Conservation (phyloP, 2,329 filamentous ascomycete species). For the Thelonectria rubi region DNA sequence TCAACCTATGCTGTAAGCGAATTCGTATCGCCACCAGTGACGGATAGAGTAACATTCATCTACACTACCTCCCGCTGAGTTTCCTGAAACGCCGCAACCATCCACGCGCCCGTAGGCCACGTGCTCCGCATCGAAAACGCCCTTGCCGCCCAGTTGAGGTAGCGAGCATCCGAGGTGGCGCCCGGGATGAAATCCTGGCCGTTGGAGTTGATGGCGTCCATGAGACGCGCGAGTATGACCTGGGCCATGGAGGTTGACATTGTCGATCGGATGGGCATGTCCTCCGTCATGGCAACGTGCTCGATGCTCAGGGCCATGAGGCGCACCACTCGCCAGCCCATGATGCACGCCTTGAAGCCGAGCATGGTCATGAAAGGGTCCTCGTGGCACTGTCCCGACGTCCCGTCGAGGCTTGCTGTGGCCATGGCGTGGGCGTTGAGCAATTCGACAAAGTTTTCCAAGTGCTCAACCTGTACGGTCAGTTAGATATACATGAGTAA, state of each 20-base stretch:
- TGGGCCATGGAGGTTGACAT: constrained; percentile 12
- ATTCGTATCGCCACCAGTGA: background rate
- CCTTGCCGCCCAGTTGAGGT: constrained; percentile 18
- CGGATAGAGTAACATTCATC: background rate
- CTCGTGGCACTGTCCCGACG: constrained; percentile 9
- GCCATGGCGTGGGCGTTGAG: constrained; percentile 9
- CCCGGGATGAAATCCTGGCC: constrained; percentile 13
- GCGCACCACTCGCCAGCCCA: constrained; percentile 25
- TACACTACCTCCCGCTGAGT: constrained; percentile 21
- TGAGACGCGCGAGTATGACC: constrained; percentile 13
- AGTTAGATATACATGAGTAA: background rate
- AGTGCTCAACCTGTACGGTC: constrained; percentile 12
- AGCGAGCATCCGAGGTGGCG: constrained; percentile 10
- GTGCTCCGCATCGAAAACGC: constrained; percentile 18
- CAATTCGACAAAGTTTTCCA: constrained; percentile 20
- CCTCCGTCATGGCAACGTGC: constrained; percentile 5
- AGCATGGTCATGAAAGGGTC: constrained; percentile 26
- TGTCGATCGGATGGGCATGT: constrained; percentile 9
- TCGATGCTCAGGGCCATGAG: constrained; percentile 22
- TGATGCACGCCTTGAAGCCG: constrained; percentile 22
- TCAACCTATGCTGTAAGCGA: background rate
- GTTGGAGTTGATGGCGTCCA: constrained; percentile 19
- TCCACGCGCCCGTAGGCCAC: constrained; percentile 25
- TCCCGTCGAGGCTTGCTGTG: background rate
- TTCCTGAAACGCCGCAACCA: constrained; percentile 25